These are phyloP conservation scores for Sanghuangporus sanghuang DNA, from an alignment of 1,284 basidiomycete species.

Conservation along the genomic window DNA sequence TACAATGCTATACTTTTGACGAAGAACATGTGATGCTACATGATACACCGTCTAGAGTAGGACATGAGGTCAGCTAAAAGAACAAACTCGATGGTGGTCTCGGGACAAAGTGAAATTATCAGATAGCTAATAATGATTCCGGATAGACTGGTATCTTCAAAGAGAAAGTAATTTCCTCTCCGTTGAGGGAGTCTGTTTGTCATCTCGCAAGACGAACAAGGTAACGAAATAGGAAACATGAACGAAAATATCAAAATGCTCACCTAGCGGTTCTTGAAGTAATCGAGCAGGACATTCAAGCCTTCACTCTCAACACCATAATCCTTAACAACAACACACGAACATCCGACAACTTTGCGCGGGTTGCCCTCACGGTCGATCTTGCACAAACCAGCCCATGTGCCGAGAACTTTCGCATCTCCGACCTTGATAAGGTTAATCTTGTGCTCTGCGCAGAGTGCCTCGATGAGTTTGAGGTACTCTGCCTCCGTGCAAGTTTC, in stretches of 20 bases:
- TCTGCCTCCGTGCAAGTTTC: slow-evolving; percentile 99
- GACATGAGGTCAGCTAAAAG: background rate
- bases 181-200: slow-evolving; percentile 87
- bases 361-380: slow-evolving; percentile 99
- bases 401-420: slow-evolving; percentile 96
- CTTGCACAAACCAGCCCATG: slow-evolving; percentile 99
- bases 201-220: slow-evolving; percentile 42
- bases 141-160: slow-evolving; percentile 75
- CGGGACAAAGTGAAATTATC: slow-evolving; percentile 30
- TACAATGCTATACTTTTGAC: background rate
- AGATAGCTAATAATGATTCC: slow-evolving; percentile 80
- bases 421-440: slow-evolving; percentile 99
- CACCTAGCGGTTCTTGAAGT: slow-evolving; percentile 87
- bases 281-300: slow-evolving; percentile 93
- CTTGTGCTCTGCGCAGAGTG: slow-evolving; percentile 98
- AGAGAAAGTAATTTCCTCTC: slow-evolving; percentile 42
- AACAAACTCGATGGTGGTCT: background rate
- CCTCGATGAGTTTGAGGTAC: slow-evolving; percentile 99
- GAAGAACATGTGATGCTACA: background rate
- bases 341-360: slow-evolving; percentile 94
- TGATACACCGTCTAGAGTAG: background rate
- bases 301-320: slow-evolving; percentile 96
- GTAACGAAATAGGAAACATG: slow-evolving; percentile 9
- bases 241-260: slow-evolving; percentile 26
- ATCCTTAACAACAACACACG: slow-evolving; percentile 98